Conservation (phyloP, 257 asterid species). For the Fraxinus pennsylvanica region DNA sequence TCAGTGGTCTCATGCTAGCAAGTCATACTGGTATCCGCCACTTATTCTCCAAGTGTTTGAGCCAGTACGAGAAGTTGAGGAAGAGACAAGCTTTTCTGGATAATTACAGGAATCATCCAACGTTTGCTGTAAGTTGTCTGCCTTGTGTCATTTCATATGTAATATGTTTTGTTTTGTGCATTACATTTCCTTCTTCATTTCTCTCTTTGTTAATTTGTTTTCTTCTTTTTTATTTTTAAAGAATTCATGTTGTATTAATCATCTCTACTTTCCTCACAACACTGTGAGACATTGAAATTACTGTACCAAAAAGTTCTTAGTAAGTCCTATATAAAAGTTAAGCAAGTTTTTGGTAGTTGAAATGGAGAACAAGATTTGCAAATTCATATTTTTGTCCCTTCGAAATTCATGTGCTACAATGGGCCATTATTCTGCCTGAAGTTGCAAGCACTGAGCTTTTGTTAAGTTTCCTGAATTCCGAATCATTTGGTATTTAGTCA, state of each 20-base stretch:
- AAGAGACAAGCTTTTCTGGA: constrained; percentile 99
- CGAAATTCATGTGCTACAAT: neutral
- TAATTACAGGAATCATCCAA: constrained; percentile 85
- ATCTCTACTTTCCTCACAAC: neutral
- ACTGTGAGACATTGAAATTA: neutral
- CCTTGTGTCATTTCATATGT: neutral
- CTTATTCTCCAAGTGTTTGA: constrained; percentile 90
- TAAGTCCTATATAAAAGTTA: neutral
- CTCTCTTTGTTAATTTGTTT: neutral
- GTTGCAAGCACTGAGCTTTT: neutral
- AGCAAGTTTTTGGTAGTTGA: neutral
- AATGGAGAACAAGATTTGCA: neutral
- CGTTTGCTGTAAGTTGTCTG: constrained; percentile 86
- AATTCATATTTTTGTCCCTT: neutral
- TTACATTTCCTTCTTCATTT: constrained; percentile 7
- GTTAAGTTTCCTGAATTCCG: neutral
- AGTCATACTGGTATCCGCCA: constrained; percentile 99
- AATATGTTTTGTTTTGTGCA: neutral
- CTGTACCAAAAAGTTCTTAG: neutral
- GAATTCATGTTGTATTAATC: constrained; percentile 3
- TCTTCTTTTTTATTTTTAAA: neutral
- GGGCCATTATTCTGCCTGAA: neutral
- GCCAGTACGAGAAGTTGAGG: constrained; percentile 95
- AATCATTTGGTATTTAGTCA: neutral
- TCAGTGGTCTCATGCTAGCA: constrained; percentile 98